Evolutionary conservation across 1,139 yeast genomes (phyloP).

Genomic region (Scheffersomyces lignicola): DNA sequence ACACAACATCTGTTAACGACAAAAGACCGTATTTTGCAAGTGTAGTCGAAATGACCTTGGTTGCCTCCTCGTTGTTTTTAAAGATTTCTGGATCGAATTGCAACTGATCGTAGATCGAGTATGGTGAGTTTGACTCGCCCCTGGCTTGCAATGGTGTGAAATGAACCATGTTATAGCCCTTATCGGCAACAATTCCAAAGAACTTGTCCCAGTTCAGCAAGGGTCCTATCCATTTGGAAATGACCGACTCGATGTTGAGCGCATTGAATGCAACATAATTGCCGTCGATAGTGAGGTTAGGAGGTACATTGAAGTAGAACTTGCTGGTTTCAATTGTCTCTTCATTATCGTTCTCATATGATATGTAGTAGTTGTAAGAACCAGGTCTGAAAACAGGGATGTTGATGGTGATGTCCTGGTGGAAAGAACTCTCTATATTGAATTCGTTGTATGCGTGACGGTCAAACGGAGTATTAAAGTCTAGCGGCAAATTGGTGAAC

Average conservation of each 20-base stretch:
- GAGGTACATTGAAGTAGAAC: slow-evolving; percentile 79
- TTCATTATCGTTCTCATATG: slow-evolving; percentile 31
- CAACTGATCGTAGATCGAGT: slow-evolving; percentile 85
- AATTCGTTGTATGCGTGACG: slow-evolving; percentile 54
- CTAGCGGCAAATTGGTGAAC: slow-evolving; percentile 72
- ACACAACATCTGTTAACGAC: slow-evolving; percentile 86
- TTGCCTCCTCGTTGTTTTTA: slow-evolving; percentile 36
- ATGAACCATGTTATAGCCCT: slow-evolving; percentile 94
- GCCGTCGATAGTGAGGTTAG: slow-evolving; percentile 61
- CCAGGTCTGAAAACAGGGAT: slow-evolving; percentile 75
- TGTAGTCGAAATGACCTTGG: slow-evolving; percentile 30
- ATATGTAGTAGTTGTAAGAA: slow-evolving; percentile 66
- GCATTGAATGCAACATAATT: slow-evolving; percentile 70
- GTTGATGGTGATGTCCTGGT: slow-evolving; percentile 59
- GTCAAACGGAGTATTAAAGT: slow-evolving; percentile 43
- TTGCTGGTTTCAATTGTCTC: slow-evolving; percentile 44
- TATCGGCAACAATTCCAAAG: slow-evolving; percentile 59
- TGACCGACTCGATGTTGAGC: slow-evolving; percentile 80
- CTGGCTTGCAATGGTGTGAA: slow-evolving; percentile 91
- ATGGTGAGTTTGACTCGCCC: slow-evolving; percentile 90
- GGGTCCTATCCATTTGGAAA: slow-evolving; percentile 90
- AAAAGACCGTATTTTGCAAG: slow-evolving; percentile 61
- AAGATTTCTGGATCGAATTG: slow-evolving; percentile 70
- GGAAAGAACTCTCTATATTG: slow-evolving; percentile 51
- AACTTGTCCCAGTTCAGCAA: slow-evolving; percentile 62